Base-by-base conservation (phyloP, 805 yeast species). In the Lachancea cidri region DNA sequence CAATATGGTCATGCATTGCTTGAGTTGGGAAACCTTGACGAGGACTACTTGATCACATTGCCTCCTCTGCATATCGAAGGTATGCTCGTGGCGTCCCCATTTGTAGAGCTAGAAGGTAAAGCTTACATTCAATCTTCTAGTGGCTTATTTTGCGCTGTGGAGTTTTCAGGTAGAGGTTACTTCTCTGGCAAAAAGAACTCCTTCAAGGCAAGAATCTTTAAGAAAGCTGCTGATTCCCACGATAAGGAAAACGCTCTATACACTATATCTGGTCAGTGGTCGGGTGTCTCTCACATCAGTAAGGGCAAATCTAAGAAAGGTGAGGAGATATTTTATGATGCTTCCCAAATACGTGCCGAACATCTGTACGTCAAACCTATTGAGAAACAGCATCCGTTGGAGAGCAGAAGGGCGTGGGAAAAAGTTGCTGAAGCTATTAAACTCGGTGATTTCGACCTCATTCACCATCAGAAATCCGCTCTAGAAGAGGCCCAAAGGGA, bases 31-130 rank as follows among this genome's bases (percentile, higher is more conserved):
- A 74, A 76, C 46, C 64, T 81, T 44, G 67, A 73, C 41, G 96
- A 87, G 62, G 59, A 72, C 2, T 93, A 81, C 62, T 69, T 86
- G 51, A 71, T 89, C 42, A 86, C 97, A n/a, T 73, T 91, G 52
- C 98, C 98, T 15, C 87, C 96, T 11, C 72, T 93, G 54, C 98
- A 93, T 65, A 83, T 91, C 46, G 98, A 91, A 66, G 98, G 98
- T 20, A 76, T 91, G 44, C 66, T 91, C 47, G 80, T 83, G 49
- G 96, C 95, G 8, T 74, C 95, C 2, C 98, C 98, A 20, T 91
- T 83, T 63, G 96, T 89, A 39, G 98, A 93, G 69, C 74, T 93
- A 48, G 96, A 91, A 58, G 94, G 94, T 44, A 79, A 79, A 51
- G 76, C 94, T n/a, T 79, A 71, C 55, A 86, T 93, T 59, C 94